Percentiles rank a stretch among this genome's conserved stretches.
Evolutionary conservation across 129 eudicot genomes (phyloP).

Genomic region (Lactuca sativa): DNA sequence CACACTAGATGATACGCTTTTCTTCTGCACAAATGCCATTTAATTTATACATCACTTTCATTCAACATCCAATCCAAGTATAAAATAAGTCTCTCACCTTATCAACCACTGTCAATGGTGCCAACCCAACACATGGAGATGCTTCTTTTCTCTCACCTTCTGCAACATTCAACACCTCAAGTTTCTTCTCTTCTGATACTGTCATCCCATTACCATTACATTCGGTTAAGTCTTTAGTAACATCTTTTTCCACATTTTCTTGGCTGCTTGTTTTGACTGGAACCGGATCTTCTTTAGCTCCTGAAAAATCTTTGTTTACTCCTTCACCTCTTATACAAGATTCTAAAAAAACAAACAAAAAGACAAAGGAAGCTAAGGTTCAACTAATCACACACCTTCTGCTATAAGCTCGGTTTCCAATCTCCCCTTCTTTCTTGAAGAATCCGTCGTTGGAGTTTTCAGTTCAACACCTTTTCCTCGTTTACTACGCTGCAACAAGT

Average conservation of each 20-base stretch:
- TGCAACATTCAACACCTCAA: slow-evolving; percentile 11
- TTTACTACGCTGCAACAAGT: slow-evolving; percentile 44
- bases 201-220: slow-evolving; percentile 37
- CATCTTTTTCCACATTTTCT: slow-evolving; percentile 24
- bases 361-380: slow-evolving; percentile 1
- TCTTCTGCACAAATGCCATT: too few species aligned
- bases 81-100: slow-evolving; percentile 21
- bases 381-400: slow-evolving; percentile 33
- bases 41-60: too few species aligned
- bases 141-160: slow-evolving; percentile 24
- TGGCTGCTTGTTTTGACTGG: slow-evolving; percentile 22
- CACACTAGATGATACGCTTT: neutral
- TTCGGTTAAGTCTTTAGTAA: slow-evolving; percentile 23
- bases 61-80: neutral
- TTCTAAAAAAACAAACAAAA: neutral
- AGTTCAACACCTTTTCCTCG: slow-evolving; percentile 27
- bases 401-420: slow-evolving; percentile 29
- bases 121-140: slow-evolving; percentile 11
- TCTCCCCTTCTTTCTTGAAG: slow-evolving; percentile 32
- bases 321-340: neutral
- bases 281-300: slow-evolving; percentile 24
- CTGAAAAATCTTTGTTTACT: slow-evolving; percentile 27
- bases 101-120: slow-evolving; percentile 14
- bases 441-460: slow-evolving; percentile 9
- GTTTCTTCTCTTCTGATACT: slow-evolving; percentile 26